Evolutionary conservation across 306 rosid species (phyloP), one percentile per base, ranked within the genome.

Genomic region (Sphenostylis stenocarpa): DNA sequence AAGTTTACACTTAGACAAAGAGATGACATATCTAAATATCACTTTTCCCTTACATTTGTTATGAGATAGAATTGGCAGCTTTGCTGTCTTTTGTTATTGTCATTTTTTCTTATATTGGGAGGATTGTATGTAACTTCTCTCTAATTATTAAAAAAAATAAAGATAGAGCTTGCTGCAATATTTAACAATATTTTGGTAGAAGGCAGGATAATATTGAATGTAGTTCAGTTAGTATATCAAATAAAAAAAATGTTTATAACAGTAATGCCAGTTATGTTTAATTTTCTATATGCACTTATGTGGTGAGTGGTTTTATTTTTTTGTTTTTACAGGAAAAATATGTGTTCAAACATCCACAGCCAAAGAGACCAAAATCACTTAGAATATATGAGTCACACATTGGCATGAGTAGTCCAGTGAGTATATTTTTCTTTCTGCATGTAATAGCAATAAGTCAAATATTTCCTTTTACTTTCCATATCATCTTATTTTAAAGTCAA

Each of bases 361-460:
- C 99, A 16, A 88, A 87, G 83, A 93, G 84, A 81, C 99, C 99
- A 71, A 83, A 87, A 31, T 91, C 99, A 82, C 97, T 96, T 58
- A 86, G 99, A 81, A 91, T 96, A 83, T 96, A 96, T 48, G 99
- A 96, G 84, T 62, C 97, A 51, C 99, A 96, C 65, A 86, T 96
- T 29, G 99, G 99, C 82, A 96, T 96, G 99, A 96, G 99, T 73
- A 96, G 99, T 83, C 87, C 91, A 85, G 99, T 96, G 79, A n/a
- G 90, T 69, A 82, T 73, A 65, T 67, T 69, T 41, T 31, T 65
- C 75, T 67, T 71, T 82, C 24, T 64, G 80, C 79, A 53, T 85
- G 74, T 80, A 67, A 72, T 61, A 41, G 55, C 38, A 41, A 21
- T 62, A 21, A 39, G 74, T 79, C 14, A 10, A 79, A 44, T 31